Percentiles rank a stretch among this genome's conserved stretches.
phyloP scores from a whole-genome alignment of 768 basidiomycete species.

The Myochromella boudieri region DNA sequence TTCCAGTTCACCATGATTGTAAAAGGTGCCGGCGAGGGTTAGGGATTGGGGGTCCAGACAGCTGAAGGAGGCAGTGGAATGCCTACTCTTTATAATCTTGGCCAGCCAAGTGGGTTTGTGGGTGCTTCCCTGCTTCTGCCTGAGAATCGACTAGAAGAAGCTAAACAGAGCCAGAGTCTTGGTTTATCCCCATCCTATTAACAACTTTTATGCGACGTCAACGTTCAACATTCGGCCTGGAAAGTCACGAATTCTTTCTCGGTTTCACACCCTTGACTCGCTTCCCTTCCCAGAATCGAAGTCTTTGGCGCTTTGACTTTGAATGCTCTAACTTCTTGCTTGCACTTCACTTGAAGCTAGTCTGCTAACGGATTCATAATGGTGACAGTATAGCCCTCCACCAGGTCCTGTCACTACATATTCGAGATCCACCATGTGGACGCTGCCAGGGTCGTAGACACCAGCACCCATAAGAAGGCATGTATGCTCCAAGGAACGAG shows the following conservation, averaged over 20 bases:
- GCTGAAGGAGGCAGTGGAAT: constrained; percentile 7
- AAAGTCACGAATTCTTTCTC: constrained; percentile 1
- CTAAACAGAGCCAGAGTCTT: constrained; percentile 9
- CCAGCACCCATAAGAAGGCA: too few relatives aligned
- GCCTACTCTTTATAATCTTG: constrained; percentile 18
- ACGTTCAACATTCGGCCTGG: constrained; percentile 9
- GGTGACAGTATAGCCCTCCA: too few relatives aligned
- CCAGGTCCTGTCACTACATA: too few relatives aligned
- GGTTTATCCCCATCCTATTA: not conserved
- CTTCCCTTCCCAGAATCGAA: not conserved
- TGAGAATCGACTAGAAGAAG: constrained; percentile 13
- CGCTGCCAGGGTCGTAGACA: too few relatives aligned
- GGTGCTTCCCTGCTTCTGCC: constrained; percentile 5
- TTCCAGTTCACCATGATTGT: constrained; percentile 60
- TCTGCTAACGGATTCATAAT: too few relatives aligned
- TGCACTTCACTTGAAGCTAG: too few relatives aligned
- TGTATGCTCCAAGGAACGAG: too few relatives aligned
- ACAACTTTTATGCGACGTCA: constrained; percentile 10
- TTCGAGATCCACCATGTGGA: constrained; percentile 9
- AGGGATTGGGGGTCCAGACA: constrained; percentile 17
- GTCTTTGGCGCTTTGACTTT: not conserved
- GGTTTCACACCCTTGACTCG: not conserved
- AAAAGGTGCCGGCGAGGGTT: constrained; percentile 12
- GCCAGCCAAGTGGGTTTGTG: constrained; percentile 15
- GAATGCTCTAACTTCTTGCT: too few relatives aligned